Conservation (phyloP, 2,329 filamentous ascomycete genomes). For the Cordyceps sp. region DNA sequence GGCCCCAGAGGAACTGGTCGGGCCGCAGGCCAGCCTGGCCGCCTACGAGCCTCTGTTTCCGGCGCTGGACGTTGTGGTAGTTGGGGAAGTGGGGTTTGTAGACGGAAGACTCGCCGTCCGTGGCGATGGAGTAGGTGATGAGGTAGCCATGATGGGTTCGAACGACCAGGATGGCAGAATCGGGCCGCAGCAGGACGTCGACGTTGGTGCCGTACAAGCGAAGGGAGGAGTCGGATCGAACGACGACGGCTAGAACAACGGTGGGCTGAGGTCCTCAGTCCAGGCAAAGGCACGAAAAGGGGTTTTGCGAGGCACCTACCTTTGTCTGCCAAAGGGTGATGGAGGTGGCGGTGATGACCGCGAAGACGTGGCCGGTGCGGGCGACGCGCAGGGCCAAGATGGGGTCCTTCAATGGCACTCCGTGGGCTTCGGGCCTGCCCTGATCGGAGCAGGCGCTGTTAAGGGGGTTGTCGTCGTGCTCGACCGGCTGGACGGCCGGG, state of each 20-base stretch:
- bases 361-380: conserved; percentile 67
- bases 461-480: conserved; percentile 28
- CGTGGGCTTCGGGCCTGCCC: conserved; percentile 9
- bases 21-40: conserved; percentile 36
- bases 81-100: conserved; percentile 70
- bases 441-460: conserved; percentile 7
- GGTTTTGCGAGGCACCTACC: conserved; percentile 29
- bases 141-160: conserved; percentile 76
- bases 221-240: conserved; percentile 67
- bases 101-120: conserved; percentile 64
- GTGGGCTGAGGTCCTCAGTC: conserved; percentile 44
- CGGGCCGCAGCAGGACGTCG: conserved; percentile 71
- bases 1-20: conserved; percentile 52
- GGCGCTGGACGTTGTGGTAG: conserved; percentile 44
- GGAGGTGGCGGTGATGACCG: conserved; percentile 68
- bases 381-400: conserved; percentile 64
- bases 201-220: conserved; percentile 73
- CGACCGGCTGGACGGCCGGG: conserved; percentile 40
- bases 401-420: conserved; percentile 37
- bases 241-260: conserved; percentile 69
- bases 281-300: background rate
- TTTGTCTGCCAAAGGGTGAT: conserved; percentile 96
- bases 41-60: conserved; percentile 43
- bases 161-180: conserved; percentile 81
- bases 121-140: conserved; percentile 85